phyloP scores from a whole-genome alignment of 2,329 filamentous ascomycete species.

The Polytolypa hystricis region DNA sequence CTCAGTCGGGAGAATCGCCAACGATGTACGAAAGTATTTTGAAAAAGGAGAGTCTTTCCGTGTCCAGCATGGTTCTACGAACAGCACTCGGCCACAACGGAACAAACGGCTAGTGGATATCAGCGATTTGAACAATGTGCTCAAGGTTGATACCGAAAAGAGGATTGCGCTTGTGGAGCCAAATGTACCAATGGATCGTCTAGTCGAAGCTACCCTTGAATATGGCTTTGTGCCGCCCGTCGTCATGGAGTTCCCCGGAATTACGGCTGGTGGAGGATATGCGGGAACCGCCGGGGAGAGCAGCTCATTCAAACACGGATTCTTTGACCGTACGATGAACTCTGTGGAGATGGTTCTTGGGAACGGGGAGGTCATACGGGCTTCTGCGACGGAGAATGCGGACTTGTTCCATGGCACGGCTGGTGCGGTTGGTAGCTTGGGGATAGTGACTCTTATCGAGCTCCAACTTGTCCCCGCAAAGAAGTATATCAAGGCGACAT shows the following conservation, averaged over 20 bases:
- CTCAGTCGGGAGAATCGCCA: not conserved
- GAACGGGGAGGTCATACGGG: constrained; percentile 43
- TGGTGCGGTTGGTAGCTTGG: constrained; percentile 50
- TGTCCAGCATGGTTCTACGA: constrained; percentile 66
- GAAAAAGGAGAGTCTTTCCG: constrained; percentile 47
- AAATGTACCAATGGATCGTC: constrained; percentile 56
- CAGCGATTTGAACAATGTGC: constrained; percentile 37
- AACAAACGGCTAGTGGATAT: constrained; percentile 15
- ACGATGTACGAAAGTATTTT: not conserved
- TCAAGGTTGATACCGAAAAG: constrained; percentile 44
- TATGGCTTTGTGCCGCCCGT: constrained; percentile 51
- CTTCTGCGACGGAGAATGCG: constrained; percentile 35
- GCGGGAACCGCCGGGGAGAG: constrained; percentile 57
- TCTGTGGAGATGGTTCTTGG: constrained; percentile 53
- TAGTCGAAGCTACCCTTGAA: constrained; percentile 47
- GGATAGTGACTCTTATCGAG: constrained; percentile 51
- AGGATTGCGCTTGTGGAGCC: constrained; percentile 55
- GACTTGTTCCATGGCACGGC: constrained; percentile 51
- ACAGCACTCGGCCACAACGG: constrained; percentile 52
- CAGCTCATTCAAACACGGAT: constrained; percentile 53
- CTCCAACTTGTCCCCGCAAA: constrained; percentile 45
- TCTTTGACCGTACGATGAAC: constrained; percentile 54
- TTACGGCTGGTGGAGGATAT: constrained; percentile 57
- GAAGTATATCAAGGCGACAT: constrained; percentile 50
- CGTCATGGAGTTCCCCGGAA: constrained; percentile 62